These are phyloP conservation scores for Limtongia smithiae DNA, from an alignment of 805 yeast genomes.

Conservation along the genomic window DNA sequence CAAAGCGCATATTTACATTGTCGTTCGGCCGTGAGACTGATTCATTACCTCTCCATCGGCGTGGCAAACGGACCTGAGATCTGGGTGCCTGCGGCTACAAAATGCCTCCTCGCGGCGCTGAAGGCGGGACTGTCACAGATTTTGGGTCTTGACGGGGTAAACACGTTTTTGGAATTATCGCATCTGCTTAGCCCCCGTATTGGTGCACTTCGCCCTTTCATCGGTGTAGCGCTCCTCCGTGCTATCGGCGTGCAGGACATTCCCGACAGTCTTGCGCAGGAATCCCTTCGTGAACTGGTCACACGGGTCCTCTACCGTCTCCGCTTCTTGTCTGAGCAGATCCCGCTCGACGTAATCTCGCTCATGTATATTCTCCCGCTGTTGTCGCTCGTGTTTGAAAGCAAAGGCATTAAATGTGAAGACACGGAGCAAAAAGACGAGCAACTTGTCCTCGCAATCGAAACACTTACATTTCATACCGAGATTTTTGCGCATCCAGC, in stretches of 20 bases:
- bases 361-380: slow-evolving; percentile 75
- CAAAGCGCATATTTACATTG: slow-evolving; percentile 40
- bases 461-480: slow-evolving; percentile 44
- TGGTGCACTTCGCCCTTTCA: slow-evolving; percentile 47
- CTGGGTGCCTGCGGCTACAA: slow-evolving; percentile 74
- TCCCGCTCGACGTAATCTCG: slow-evolving; percentile 63
- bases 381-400: slow-evolving; percentile 60
- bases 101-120: slow-evolving; percentile 47
- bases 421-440: slow-evolving; percentile 87
- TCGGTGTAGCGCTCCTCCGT: slow-evolving; percentile 72
- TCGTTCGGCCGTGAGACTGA: slow-evolving; percentile 50
- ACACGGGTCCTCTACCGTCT: slow-evolving; percentile 71
- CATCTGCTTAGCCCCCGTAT: slow-evolving; percentile 50
- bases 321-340: slow-evolving; percentile 69
- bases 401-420: slow-evolving; percentile 48
- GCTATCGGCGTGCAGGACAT: slow-evolving; percentile 44
- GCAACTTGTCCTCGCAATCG: slow-evolving; percentile 56
- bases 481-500: slow-evolving; percentile 54
- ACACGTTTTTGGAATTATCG: slow-evolving; percentile 55
- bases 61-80: slow-evolving; percentile 60
- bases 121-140: slow-evolving; percentile 40
- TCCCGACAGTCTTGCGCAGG: slow-evolving; percentile 44
- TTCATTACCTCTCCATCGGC: slow-evolving; percentile 48
- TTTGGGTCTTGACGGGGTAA: slow-evolving; percentile 45
- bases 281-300: slow-evolving; percentile 51